Evolutionary conservation across 495 filamentous ascomycete genomes (phyloP).

Genomic region (Neurospora cerealis): DNA sequence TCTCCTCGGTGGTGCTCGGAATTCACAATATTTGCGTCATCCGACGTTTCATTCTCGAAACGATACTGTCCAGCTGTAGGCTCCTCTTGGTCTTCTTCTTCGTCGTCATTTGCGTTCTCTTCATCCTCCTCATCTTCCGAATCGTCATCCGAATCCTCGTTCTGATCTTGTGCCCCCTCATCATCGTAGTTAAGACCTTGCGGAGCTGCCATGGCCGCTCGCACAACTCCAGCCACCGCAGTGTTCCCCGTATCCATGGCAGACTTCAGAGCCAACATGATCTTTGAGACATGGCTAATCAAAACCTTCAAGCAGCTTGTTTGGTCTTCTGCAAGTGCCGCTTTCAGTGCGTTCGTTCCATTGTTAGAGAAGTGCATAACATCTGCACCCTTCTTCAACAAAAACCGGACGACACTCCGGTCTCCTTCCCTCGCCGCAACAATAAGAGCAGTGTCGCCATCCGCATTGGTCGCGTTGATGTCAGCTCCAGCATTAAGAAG

Average conservation of each 20-base stretch:
- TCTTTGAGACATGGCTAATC: neutral
- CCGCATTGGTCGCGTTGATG: slow-evolving; percentile 20
- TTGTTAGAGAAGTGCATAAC: neutral
- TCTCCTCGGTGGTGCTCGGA: neutral
- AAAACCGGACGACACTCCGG: neutral
- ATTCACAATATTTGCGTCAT: neutral
- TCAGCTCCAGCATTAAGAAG: slow-evolving; percentile 14
- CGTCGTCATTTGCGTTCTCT: neutral
- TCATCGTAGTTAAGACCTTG: neutral
- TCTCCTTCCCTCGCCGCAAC: neutral
- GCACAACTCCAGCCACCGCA: neutral
- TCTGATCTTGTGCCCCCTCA: neutral
- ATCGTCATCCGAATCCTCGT: neutral
- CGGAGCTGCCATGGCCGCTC: neutral
- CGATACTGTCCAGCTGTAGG: neutral
- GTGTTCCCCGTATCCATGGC: neutral
- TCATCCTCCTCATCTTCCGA: neutral
- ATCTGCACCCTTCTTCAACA: neutral
- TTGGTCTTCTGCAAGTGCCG: neutral
- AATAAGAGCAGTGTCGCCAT: slow-evolving; percentile 26
- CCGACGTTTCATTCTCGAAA: neutral
- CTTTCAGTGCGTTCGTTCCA: neutral
- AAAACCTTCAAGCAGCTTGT: neutral
- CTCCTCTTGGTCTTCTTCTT: neutral
- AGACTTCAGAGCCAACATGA: neutral